phyloP scores from a whole-genome alignment of 495 filamentous ascomycete species.

The Letharia columbiana region DNA sequence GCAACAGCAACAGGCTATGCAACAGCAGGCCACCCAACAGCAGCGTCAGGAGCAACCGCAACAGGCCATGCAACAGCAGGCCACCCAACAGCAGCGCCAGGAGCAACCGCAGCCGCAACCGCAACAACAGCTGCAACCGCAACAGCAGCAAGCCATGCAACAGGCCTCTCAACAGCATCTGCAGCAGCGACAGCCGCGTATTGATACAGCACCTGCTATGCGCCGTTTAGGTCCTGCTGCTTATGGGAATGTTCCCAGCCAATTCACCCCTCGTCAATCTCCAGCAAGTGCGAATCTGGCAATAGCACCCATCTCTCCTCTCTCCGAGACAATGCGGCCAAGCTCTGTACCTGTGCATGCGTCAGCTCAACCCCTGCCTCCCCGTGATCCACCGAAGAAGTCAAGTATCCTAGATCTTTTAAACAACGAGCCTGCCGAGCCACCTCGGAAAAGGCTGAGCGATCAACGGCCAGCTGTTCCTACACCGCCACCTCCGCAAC shows the following conservation, averaged over 20 bases:
- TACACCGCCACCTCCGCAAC: conserved; percentile 20
- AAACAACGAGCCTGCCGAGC: conserved; percentile 50
- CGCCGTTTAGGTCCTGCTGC: conserved; percentile 14
- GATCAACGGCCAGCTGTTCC: conserved; percentile 17
- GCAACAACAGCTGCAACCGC: conserved; percentile 6
- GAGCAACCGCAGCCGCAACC: conserved; percentile 19
- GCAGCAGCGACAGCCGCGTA: conserved; percentile 12
- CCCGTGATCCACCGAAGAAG: conserved; percentile 44
- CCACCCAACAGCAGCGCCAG: conserved; percentile 20
- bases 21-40: conserved; percentile 3
- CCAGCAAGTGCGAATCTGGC: conserved; percentile 29
- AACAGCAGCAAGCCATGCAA: conserved; percentile 20
- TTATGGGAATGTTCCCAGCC: conserved; percentile 5
- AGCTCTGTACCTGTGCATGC: conserved; percentile 31
- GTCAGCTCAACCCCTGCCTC: conserved; percentile 30
- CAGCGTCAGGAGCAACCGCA: conserved; percentile 16
- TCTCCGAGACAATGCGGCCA: conserved; percentile 35
- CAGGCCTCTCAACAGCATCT: conserved; percentile 16
- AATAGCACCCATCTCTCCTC: conserved; percentile 31
- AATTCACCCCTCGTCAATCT: conserved; percentile 19
- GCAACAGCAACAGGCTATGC: conserved; percentile 25
- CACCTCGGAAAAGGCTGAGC: conserved; percentile 39
- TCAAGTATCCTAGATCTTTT: conserved; percentile 53
- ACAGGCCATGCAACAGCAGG: conserved; percentile 16
- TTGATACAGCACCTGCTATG: conserved; percentile 16